A percentile compares a stretch with the other conserved stretches of the same genome.
Conservation (phyloP, 192 early-diverging fungal genomes). For the Globomyces pollinis-pini region DNA sequence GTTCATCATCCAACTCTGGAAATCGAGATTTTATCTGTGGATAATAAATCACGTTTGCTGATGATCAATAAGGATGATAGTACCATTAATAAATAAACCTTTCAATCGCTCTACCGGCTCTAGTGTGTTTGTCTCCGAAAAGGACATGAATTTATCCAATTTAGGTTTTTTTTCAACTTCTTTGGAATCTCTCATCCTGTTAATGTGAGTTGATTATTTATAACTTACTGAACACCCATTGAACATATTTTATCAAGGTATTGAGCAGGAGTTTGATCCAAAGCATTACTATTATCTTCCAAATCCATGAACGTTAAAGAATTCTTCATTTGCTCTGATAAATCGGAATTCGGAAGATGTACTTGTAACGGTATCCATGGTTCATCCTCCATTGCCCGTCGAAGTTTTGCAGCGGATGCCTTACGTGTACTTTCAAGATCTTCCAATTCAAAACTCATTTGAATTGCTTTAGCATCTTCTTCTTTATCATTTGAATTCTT, state of each 20-base stretch:
- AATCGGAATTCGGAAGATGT: neutral
- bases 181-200: no score
- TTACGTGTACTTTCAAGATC: no score
- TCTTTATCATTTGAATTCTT: constrained; percentile 1
- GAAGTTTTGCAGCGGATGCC: neutral
- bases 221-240: no score
- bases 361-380: neutral
- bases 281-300: neutral
- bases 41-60: neutral
- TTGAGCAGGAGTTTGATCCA: constrained; percentile 1
- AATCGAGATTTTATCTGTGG: neutral
- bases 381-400: neutral
- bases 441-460: constrained; percentile 2
- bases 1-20: neutral
- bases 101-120: no score
- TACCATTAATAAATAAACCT: no score
- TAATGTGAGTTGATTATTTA: no score
- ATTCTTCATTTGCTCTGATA: neutral
- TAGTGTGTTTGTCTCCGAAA: no score
- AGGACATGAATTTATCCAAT: no score
- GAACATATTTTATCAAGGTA: no score
- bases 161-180: no score
- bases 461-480: neutral
- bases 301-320: neutral
- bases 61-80: neutral